A percentile compares a stretch with the other conserved stretches of the same genome.
phyloP scores from a whole-genome alignment of 2,329 filamentous ascomycete genomes.

The Fusarium tupiense region DNA sequence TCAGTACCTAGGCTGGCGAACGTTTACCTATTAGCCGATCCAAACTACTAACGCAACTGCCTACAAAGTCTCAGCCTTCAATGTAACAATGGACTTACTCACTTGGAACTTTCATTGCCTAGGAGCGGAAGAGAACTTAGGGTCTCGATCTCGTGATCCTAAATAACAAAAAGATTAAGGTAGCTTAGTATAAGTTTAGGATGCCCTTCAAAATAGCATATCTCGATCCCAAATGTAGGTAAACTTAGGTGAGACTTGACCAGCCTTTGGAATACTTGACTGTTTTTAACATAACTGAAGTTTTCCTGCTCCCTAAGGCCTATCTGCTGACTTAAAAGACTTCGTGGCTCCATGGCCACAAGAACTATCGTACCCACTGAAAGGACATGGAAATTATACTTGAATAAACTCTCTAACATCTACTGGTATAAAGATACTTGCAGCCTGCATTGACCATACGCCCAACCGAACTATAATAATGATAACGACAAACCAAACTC shows the following conservation, averaged over 20 bases:
- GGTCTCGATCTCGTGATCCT: not conserved
- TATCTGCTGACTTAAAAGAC: not conserved
- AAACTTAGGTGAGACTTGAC: not conserved
- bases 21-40: not conserved
- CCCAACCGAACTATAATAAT: slow-evolving; percentile 3
- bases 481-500: not conserved
- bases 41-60: not conserved
- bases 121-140: not conserved
- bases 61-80: not conserved
- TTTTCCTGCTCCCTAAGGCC: not conserved
- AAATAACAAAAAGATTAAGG: not conserved
- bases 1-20: not conserved
- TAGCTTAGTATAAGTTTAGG: not conserved
- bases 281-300: not conserved
- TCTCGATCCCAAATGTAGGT: not conserved
- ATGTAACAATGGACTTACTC: not conserved
- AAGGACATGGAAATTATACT: not conserved
- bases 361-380: not conserved
- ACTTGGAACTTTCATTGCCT: not conserved
- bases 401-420: slow-evolving; percentile 1
- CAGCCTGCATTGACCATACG: slow-evolving; percentile 1
- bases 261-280: not conserved
- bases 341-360: not conserved
- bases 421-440: slow-evolving; percentile 12
- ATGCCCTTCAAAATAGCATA: not conserved